A percentile compares a stretch with the other conserved stretches of the same genome.
Conservation (phyloP, 768 basidiomycete species). For the Agrocybe praecox region DNA sequence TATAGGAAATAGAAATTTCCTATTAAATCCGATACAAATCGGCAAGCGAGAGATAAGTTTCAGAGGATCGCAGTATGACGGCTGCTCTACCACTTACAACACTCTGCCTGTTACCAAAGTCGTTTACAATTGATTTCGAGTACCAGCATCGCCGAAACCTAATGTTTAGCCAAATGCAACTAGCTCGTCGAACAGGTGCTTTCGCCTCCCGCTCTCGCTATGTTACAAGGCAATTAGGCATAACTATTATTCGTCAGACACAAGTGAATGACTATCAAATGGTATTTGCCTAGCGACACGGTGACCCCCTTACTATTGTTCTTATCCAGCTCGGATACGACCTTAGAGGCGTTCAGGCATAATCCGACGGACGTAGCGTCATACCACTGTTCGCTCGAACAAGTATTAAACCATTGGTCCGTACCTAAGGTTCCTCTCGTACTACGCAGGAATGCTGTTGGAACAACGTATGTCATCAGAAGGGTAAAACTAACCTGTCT, state of each 20-base stretch:
- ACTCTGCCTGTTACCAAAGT: slow-evolving; percentile 76
- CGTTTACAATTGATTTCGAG: slow-evolving; percentile 82
- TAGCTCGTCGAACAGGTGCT: too few species aligned
- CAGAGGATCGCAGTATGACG: slow-evolving; percentile 79
- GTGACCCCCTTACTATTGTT: too few species aligned
- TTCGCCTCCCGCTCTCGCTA: slow-evolving; percentile 72
- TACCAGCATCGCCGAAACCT: too few species aligned
- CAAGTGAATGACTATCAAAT: too few species aligned
- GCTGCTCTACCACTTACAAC: slow-evolving; percentile 79
- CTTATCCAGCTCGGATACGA: slow-evolving; percentile 82
- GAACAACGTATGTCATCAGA: slow-evolving; percentile 76
- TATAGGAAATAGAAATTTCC: too few species aligned
- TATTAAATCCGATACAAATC: too few species aligned
- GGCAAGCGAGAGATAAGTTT: slow-evolving; percentile 74
- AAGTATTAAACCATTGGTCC: slow-evolving; percentile 82
- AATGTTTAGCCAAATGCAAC: too few species aligned
- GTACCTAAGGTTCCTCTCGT: slow-evolving; percentile 84
- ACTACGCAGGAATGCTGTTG: slow-evolving; percentile 81
- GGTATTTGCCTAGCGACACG: too few species aligned
- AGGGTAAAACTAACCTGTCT: slow-evolving; percentile 89
- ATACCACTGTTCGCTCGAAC: slow-evolving; percentile 78
- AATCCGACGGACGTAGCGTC: slow-evolving; percentile 84
- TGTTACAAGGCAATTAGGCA: slow-evolving; percentile 63
- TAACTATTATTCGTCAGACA: slow-evolving; percentile 72
- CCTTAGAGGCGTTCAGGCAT: slow-evolving; percentile 86